Percentiles rank a stretch among this genome's conserved stretches.
Conservation (phyloP, 305 asterid genomes). For the Stenogyne calaminthoides region DNA sequence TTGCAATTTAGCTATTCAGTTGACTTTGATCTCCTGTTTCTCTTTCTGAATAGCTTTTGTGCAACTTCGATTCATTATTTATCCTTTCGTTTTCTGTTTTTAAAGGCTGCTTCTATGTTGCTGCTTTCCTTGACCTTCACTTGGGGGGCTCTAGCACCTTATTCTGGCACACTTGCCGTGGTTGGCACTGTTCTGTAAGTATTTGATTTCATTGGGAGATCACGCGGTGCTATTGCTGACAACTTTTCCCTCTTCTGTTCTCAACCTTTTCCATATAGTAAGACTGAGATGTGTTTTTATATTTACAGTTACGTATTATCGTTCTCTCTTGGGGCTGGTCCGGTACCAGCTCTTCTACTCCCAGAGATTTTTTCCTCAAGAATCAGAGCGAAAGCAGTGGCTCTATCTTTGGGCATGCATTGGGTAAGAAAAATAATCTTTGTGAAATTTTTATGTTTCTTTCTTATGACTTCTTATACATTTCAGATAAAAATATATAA, state of each 20-base stretch:
- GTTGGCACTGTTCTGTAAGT: slow-evolving; percentile 88
- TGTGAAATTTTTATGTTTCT: slow-evolving; percentile 48
- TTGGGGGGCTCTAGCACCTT: slow-evolving; percentile 71
- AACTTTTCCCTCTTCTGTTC: not conserved
- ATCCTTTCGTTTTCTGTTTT: slow-evolving; percentile 14
- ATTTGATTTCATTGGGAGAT: slow-evolving; percentile 19
- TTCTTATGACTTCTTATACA: slow-evolving; percentile 35
- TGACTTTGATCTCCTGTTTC: not conserved
- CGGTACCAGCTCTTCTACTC: slow-evolving; percentile 95
- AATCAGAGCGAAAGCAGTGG: slow-evolving; percentile 91
- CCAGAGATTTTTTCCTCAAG: slow-evolving; percentile 92
- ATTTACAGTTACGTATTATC: slow-evolving; percentile 75
- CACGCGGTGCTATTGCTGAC: not conserved
- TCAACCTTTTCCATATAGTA: not conserved
- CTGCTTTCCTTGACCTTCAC: slow-evolving; percentile 68
- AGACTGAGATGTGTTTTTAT: slow-evolving; percentile 2
- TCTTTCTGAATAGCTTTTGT: not conserved
- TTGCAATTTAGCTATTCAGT: not conserved
- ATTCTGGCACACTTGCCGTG: slow-evolving; percentile 72
- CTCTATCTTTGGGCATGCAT: slow-evolving; percentile 82
- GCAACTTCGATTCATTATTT: not conserved
- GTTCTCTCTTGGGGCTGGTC: slow-evolving; percentile 98
- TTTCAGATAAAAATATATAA: too few species aligned
- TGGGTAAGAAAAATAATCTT: slow-evolving; percentile 73
- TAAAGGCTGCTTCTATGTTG: slow-evolving; percentile 79